Evolutionary conservation across 345 rosid species (phyloP).

Genomic region (Euclidium syriacum): DNA sequence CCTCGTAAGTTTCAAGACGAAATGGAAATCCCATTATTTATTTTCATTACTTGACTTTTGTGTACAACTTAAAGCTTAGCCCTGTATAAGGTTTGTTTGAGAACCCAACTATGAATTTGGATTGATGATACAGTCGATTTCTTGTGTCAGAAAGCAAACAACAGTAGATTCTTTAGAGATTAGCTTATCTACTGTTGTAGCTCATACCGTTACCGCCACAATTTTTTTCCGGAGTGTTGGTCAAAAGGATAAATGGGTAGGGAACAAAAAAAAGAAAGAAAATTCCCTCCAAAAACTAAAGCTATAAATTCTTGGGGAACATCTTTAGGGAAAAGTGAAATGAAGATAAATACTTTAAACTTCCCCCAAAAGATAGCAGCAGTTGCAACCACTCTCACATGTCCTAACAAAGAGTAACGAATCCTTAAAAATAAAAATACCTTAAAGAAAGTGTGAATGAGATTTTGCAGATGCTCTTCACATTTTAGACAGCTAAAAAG

Average conservation of each 20-base stretch:
- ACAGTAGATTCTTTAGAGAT: constrained; percentile 13
- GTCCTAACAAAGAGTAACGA: constrained; percentile 6
- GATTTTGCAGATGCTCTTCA: constrained; percentile 5
- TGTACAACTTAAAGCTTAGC: no score
- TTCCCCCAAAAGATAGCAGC: constrained; percentile 22
- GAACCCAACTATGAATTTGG: no score
- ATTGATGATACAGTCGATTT: no score
- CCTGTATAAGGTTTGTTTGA: no score
- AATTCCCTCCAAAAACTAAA: constrained; percentile 6
- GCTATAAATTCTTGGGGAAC: not conserved
- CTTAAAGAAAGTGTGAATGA: constrained; percentile 1
- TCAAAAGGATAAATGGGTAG: constrained; percentile 1
- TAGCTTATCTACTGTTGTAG: not conserved
- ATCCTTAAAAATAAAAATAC: not conserved
- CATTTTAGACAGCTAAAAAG: not conserved
- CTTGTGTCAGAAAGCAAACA: no score
- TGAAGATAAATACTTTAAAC: constrained; percentile 17
- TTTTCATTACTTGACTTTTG: no score
- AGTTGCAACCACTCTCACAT: constrained; percentile 52
- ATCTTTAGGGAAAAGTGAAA: constrained; percentile 24
- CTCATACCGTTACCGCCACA: not conserved
- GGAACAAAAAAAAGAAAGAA: not conserved
- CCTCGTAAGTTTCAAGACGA: no score
- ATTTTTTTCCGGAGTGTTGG: not conserved
- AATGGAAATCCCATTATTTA: no score